Evolutionary conservation across 1,284 basidiomycete genomes (phyloP), one percentile per base, ranked within the genome.

Genomic region (Exobasidium rhododendri): DNA sequence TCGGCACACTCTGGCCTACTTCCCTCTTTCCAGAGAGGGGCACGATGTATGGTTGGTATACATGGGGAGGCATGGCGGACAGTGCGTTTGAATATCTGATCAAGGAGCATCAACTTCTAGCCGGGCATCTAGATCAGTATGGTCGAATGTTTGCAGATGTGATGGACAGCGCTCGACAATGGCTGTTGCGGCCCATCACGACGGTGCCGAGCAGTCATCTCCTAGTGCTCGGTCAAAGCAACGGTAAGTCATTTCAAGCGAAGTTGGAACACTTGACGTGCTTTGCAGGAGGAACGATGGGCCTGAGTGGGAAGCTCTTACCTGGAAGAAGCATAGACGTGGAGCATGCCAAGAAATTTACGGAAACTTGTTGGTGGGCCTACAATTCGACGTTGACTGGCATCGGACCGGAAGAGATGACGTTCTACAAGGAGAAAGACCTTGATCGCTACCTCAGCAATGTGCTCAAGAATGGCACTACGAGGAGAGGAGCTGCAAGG

Each of bases 221-320:
- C 10, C 63, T 77, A 11, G 68, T 74, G 22, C 58, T 80, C 22
- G 80, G 78, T 26, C n/a, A 30, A 26, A 50, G 50, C 54, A 43
- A 24, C 43, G 20, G 57, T 17, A 5, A 28, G 26, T 13, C 24
- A n/a, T 62, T 20, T 62, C 61, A 26, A 24, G 67, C 65, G 28
- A 73, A 71, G 62, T 57, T 81, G 24, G 79, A 82, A 61, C 82
- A 83, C 56, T 69, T 82, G 0, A 80, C 83, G 0, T 85, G 84
- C 70, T 86, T 85, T 66, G 82, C 82, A 0, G 84, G 84, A 4
- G 85, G 80, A 1, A 85, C 85, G 84, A 74, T 85, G 2, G 84
- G 82, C 2, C 78, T 85, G 31, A 84, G 85, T 4, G 75, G 83
- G 14, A 79, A 79, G 46, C 71, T 85, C 3, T 71, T 85, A 30